Evolutionary conservation across 768 basidiomycete genomes (phyloP), one percentile per base, ranked within the genome.

Genomic region (Pholiota molesta): DNA sequence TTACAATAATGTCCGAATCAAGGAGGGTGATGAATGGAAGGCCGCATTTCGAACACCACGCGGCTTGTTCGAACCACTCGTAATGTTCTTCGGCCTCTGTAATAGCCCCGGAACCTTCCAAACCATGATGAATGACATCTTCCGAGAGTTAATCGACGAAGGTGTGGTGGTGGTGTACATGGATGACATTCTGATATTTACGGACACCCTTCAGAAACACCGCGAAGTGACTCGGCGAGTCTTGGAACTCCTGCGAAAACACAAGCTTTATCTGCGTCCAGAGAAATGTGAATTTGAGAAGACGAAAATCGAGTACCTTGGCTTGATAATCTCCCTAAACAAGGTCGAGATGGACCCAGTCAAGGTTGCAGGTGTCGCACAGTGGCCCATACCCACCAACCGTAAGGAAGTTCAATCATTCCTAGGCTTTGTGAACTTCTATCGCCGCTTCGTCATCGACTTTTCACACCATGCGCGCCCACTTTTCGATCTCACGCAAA

Each of bases 101-200:
- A 80, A 83, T 57, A 69, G 66, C 5, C 73, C 73, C 0, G 73
- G 74, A 0, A 74, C 75, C 0, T 80, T 79, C 66, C 74, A 84
- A 29, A 47, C 73, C 0, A 71, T 83, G 13, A 75, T 67, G 67
- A 57, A 60, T 59, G 44, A 68, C 52, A 68, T 72, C 39, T 68
- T 75, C 57, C 45, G 62, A 14, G 71, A 77, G 1, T 35, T 78
- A 2, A 68, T 81, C 7, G 75, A 76, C 47, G 53, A 75, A 5
- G 74, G 77, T 40, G 70, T 77, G 58, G 71, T 77, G 13, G 53
- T 78, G 0, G 70, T 79, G 40, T 76, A 85, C 64, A 65, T 83
- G 35, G 80, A 54, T 35, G 61, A 65, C n/a, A 62, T 65, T 26
- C 54, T 66, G 7, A 73, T 79, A 47, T 78, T 68, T 37, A 68